Base-by-base conservation (phyloP, 2,329 filamentous ascomycete genomes). In the Diaporthe ilicicola region DNA sequence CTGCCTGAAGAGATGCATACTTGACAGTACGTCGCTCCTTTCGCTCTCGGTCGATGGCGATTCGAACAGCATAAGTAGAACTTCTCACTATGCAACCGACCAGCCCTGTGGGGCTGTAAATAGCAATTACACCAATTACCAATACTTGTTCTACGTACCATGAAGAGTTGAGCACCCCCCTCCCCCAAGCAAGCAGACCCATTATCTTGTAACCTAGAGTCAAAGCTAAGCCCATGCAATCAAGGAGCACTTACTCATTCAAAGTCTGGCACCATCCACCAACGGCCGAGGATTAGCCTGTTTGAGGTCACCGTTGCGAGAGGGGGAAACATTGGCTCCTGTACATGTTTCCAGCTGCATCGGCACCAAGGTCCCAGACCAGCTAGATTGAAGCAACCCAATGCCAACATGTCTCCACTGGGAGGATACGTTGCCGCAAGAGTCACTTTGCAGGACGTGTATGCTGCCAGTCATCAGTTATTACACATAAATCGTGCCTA, bases 31-130 rank as follows among this genome's bases (percentile, higher is more conserved):
- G 48, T 48, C 59, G 59, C 19, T 27, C 19, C 42, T 13, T 24
- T 62, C 42, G 42, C 27, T 48, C 48, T 27, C 42, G 29, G 42
- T 48, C 15, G n/a, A 34, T 48, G 13, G 59, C 42, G 17, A n/a
- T 44, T 22, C 59, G n/a, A 34, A 24, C 27, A 48, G 56, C 42
- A 48, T 42, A 9, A 34, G 32, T 34, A 44, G 27, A 48, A 62
- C 27, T 62, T 19, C 27, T 62, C 42, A 48, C 24, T 37, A 15
- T 22, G 44, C 15, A 29, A 34, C 42, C 29, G 44, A 22, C 59
- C 59, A 62, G 59, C 59, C 42, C 42, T 48, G 59, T 62, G 59
- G 42, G 59, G 42, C 59, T 62, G 42, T 17, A 12, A 34, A 24
- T 7, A 17, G 12, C 8, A 48, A 48, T 62, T 44, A 64, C 37